Percentiles rank a stretch among this genome's conserved stretches.
phyloP scores from a whole-genome alignment of 2,329 filamentous ascomycete genomes.

The Gaeumannomyces tritici region DNA sequence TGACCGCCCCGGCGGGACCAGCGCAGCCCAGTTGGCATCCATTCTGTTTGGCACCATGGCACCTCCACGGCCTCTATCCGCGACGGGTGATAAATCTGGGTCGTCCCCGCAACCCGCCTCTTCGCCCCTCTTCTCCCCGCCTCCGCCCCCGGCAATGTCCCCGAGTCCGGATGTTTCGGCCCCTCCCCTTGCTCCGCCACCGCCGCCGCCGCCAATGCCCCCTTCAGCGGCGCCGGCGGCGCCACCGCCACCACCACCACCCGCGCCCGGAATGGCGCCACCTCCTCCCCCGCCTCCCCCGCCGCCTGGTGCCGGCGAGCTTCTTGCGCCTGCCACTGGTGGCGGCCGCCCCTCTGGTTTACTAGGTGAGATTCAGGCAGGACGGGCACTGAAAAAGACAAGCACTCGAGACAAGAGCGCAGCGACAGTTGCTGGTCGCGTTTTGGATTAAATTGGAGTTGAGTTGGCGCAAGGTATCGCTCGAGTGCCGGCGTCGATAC shows the following conservation, averaged over 20 bases:
- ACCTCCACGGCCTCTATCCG: constrained; percentile 78
- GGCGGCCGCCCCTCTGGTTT: constrained; percentile 49
- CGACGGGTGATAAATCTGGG: constrained; percentile 60
- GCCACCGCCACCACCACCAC: constrained; percentile 25
- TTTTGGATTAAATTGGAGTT: constrained; percentile 38
- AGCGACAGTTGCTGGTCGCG: constrained; percentile 65
- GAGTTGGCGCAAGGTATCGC: not conserved
- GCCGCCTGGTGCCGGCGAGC: constrained; percentile 8
- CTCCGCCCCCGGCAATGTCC: constrained; percentile 25
- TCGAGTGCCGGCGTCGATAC: not conserved
- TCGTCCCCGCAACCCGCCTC: constrained; percentile 22
- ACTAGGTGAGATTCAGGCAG: constrained; percentile 73
- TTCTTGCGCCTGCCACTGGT: constrained; percentile 25
- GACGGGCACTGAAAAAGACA: constrained; percentile 75
- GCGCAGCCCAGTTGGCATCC: constrained; percentile 84
- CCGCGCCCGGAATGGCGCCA: constrained; percentile 23
- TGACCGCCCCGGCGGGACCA: constrained; percentile 68
- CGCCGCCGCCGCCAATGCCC: constrained; percentile 17
- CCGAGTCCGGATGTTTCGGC: constrained; percentile 17
- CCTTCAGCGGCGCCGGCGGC: constrained; percentile 12
- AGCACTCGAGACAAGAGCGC: constrained; percentile 78
- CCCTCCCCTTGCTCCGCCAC: constrained; percentile 18
- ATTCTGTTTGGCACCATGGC: constrained; percentile 97
- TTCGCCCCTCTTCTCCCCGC: constrained; percentile 24
- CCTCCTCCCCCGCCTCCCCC: constrained; percentile 24